These are phyloP conservation scores for Pulveroboletus ravenelii DNA, from an alignment of 768 basidiomycete species.

Conservation along the genomic window DNA sequence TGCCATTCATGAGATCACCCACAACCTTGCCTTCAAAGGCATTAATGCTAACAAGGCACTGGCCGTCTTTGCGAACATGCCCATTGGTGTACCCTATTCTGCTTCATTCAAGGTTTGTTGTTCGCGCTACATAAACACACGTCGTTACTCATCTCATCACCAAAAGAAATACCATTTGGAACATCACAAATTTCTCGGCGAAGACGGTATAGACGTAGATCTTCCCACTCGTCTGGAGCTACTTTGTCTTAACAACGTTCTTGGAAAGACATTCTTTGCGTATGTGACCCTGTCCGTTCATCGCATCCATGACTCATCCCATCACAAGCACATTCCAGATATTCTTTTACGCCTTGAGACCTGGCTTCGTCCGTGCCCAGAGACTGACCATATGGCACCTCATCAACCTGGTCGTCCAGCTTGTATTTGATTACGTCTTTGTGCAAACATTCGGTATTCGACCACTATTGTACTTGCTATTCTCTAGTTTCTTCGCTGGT, in stretches of 20 bases:
- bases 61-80: constrained; percentile 88
- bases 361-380: constrained; percentile 86
- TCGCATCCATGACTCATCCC: constrained; percentile 5
- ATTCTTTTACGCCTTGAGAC: constrained; percentile 94
- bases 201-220: constrained; percentile 96
- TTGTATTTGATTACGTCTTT: constrained; percentile 69
- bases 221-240: constrained; percentile 86
- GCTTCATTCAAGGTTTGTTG: constrained; percentile 83
- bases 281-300: constrained; percentile 34
- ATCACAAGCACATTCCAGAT: constrained; percentile 89
- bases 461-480: constrained; percentile 75
- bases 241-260: constrained; percentile 84
- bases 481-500: constrained; percentile 94
- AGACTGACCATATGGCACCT: constrained; percentile 79
- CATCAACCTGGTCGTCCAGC: constrained; percentile 65
- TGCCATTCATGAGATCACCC: constrained; percentile 97
- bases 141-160: constrained; percentile 2
- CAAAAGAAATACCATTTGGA: constrained; percentile 85
- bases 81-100: constrained; percentile 92
- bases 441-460: constrained; percentile 41
- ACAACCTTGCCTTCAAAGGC: constrained; percentile 89
- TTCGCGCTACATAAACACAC: not conserved
- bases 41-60: constrained; percentile 80
- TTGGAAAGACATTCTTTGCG: constrained; percentile 98
- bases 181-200: constrained; percentile 93